Base-by-base conservation (phyloP, 2,329 filamentous ascomycete genomes). In the Hansfordia pulvinata region DNA sequence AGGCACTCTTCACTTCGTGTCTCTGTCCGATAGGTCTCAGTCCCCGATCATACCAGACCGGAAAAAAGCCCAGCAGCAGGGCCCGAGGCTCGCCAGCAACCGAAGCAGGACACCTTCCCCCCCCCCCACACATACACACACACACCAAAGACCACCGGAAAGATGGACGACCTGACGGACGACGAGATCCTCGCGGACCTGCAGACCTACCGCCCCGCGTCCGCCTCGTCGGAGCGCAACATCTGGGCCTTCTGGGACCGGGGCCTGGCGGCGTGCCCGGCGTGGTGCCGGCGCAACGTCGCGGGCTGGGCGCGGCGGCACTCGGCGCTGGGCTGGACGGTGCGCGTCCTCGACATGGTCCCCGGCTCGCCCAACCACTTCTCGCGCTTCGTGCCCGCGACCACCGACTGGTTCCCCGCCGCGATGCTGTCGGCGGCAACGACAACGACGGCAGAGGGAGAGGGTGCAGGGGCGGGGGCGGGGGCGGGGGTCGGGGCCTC, bases 371-470 rank as follows among this genome's bases (percentile, higher is more conserved):
- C 36, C 6, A 40, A 38, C 26, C 27, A 43, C 18, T 29, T 35
- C 5, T 28, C 34, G 19, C 42, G 39, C 25, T 52, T 38, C 32
- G 29, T 49, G 3, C 17, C 38, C n/a, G 19, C 36, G 2, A 48
- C 37, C 1, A 53, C 54, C 45, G 37, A 36, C 6, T 47, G 50
- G 1, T 10, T 25, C 8, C 23, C 23, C n/a, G 12, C n/a, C 10
- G 23, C 23, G 8, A n/a, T 25, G n/a, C 43, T n/a, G n/a, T n/a
- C n/a, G n/a, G n/a, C n/a, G n/a, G n/a, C n/a, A n/a, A n/a, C n/a
- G n/a, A n/a, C n/a, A n/a, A n/a, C n/a, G n/a, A n/a, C n/a, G n/a
- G n/a, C n/a, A n/a, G n/a, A n/a, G n/a, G n/a, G n/a, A n/a, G n/a
- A n/a, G n/a, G n/a, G n/a, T n/a, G n/a, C n/a, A n/a, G n/a, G n/a